Percentiles rank a stretch among this genome's conserved stretches.
Evolutionary conservation across 345 rosid species (phyloP).

Genomic region (Angophora floribunda): DNA sequence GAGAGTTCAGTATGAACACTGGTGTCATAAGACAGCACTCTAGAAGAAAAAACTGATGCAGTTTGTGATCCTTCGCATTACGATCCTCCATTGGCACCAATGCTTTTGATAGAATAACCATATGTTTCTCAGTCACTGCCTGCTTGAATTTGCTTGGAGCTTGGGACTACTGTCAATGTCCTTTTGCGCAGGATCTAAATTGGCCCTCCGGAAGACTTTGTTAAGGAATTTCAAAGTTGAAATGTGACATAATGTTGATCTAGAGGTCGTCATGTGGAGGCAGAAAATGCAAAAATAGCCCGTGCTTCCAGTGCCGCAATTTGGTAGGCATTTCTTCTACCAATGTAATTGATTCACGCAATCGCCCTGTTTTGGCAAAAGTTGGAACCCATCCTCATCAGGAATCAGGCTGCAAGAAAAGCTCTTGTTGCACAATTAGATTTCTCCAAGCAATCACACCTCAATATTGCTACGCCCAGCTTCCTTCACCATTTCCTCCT

Average conservation of each 20-base stretch:
- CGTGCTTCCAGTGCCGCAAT: neutral
- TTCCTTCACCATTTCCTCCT: slow-evolving; percentile 13
- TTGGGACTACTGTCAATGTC: neutral
- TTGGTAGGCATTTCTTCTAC: neutral
- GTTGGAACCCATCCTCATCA: neutral
- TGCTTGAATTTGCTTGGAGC: neutral
- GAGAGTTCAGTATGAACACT: neutral
- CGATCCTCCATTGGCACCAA: neutral
- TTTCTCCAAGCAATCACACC: neutral
- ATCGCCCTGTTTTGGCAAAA: neutral
- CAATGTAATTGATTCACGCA: neutral
- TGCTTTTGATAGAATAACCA: neutral
- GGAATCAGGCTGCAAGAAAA: neutral
- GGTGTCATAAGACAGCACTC: neutral
- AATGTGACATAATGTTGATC: neutral
- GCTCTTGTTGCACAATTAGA: neutral
- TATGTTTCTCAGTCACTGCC: neutral
- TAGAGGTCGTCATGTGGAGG: neutral
- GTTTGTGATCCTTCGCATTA: neutral
- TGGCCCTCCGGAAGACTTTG: neutral
- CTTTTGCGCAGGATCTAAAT: neutral
- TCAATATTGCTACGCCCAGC: slow-evolving; percentile 45
- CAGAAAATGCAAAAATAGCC: neutral
- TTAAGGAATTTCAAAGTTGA: neutral
- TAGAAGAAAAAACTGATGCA: neutral